These are phyloP conservation scores for Akebia trifoliata DNA, from an alignment of 164 flowering plant genomes.

Conservation along the genomic window DNA sequence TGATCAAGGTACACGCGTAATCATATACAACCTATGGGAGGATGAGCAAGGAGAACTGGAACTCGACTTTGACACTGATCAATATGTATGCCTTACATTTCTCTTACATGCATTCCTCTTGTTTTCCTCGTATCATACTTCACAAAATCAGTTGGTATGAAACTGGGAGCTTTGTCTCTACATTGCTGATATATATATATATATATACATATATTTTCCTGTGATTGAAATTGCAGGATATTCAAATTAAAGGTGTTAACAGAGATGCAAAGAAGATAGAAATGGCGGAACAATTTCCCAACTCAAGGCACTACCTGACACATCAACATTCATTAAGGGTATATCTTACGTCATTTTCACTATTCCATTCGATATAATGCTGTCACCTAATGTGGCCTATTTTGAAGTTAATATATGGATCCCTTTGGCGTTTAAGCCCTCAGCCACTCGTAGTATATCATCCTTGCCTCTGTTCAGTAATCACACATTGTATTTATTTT, in stretches of 20 bases:
- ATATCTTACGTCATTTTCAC: no score
- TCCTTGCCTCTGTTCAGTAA: no score
- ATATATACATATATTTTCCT: no score
- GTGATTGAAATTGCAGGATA: slow-evolving; percentile 53
- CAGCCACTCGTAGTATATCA: no score
- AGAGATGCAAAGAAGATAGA: slow-evolving; percentile 81
- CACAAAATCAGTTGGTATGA: neutral
- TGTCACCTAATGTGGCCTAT: no score
- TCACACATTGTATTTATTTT: no score
- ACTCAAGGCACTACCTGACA: slow-evolving; percentile 86
- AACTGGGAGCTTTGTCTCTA: no score
- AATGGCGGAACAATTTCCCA: slow-evolving; percentile 70
- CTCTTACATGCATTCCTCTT: neutral
- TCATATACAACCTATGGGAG: slow-evolving; percentile 95
- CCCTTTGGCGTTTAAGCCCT: no score
- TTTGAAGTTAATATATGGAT: no score
- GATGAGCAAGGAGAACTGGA: slow-evolving; percentile 79
- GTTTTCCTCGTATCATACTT: neutral
- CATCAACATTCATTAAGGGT: slow-evolving; percentile 93
- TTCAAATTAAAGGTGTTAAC: slow-evolving; percentile 91
- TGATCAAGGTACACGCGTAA: slow-evolving; percentile 79
- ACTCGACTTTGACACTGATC: slow-evolving; percentile 78
- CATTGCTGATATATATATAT: no score
- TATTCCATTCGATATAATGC: no score
- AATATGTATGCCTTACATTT: slow-evolving; percentile 35